Base-by-base conservation (phyloP, 2,329 filamentous ascomycete species). In the Penicillium sumatraense region DNA sequence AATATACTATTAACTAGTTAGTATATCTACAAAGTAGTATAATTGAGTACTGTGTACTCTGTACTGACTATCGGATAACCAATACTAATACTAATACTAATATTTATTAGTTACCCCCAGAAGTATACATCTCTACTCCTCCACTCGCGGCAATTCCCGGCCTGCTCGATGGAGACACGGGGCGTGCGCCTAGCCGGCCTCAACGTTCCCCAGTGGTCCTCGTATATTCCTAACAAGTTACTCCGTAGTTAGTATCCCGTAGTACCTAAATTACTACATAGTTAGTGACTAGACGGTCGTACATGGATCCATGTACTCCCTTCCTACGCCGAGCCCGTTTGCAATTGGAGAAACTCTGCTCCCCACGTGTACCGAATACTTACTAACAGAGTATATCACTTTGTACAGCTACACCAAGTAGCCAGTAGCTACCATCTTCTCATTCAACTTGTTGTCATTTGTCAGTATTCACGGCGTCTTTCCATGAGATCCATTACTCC, bases 61-160 rank as follows among this genome's bases (percentile, higher is more conserved):
- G 16, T 20, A 36, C 33, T 16, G 13, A n/a, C n/a, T n/a, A n/a
- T n/a, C n/a, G n/a, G n/a, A n/a, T 35, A 35, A 14, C 16, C 5
- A 35, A 3, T 35, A 35, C 33, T 35, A 35, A 16, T 35, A 35
- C 8, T 35, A 14, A 35, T 35, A 9, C 4, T n/a, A 35, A 13
- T 35, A 35, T 27, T 27, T 10, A 27, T 5, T 27, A 27, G 26
- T 27, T 27, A 27, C 26, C 26, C 26, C 26, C 26, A 27, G 26
- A 31, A 31, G 0, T 13, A 31, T 14, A 31, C n/a, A n/a, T n/a
- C 11, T 31, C 11, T 31, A 31, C 11, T 31, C 29, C n/a, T 13
- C 27, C 33, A 46, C 45, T 33, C 61, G 51, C 61, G 61, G 61
- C 58, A 64, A 63, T 64, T 63, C 49, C 60, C 61, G 61, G 62